A percentile compares a stretch with the other conserved stretches of the same genome.
These are phyloP conservation scores for Nemophila menziesii DNA, from an alignment of 257 asterid genomes.

Conservation along the genomic window DNA sequence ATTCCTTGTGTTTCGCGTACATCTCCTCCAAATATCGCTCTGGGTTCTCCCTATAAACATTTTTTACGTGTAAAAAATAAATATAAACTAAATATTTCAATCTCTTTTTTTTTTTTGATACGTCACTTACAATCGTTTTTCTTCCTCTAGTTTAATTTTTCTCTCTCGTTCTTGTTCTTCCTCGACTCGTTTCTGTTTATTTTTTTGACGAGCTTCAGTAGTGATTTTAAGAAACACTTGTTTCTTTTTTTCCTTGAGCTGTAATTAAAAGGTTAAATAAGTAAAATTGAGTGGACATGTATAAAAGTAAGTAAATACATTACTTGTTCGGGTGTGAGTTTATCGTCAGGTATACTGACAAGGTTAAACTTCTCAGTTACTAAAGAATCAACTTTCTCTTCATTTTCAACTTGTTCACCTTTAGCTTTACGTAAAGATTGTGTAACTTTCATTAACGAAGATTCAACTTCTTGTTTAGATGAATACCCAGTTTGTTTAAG, in stretches of 20 bases:
- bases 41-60: slow-evolving; percentile 77
- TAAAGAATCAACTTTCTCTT: slow-evolving; percentile 57
- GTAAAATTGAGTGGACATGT: not conserved
- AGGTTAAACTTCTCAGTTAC: slow-evolving; percentile 62
- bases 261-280: slow-evolving; percentile 12
- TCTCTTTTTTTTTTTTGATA: too few species aligned
- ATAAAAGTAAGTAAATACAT: slow-evolving; percentile 1
- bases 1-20: slow-evolving; percentile 66
- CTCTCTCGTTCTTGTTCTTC: slow-evolving; percentile 87
- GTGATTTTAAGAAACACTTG: slow-evolving; percentile 75
- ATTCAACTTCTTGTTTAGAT: slow-evolving; percentile 68
- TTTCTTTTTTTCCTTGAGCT: slow-evolving; percentile 77
- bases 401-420: slow-evolving; percentile 74
- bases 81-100: too few species aligned
- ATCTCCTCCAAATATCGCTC: slow-evolving; percentile 77
- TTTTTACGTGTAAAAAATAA: too few species aligned
- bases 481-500: slow-evolving; percentile 46
- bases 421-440: slow-evolving; percentile 85
- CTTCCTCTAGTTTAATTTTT: slow-evolving; percentile 83
- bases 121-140: slow-evolving; percentile 71
- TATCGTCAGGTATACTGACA: slow-evolving; percentile 62
- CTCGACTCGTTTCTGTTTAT: slow-evolving; percentile 72
- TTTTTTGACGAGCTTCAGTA: slow-evolving; percentile 77
- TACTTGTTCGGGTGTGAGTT: slow-evolving; percentile 87
- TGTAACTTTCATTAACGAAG: slow-evolving; percentile 56